Evolutionary conservation across 306 rosid genomes (phyloP).

Genomic region (Amphicarpaea edgeworthii): DNA sequence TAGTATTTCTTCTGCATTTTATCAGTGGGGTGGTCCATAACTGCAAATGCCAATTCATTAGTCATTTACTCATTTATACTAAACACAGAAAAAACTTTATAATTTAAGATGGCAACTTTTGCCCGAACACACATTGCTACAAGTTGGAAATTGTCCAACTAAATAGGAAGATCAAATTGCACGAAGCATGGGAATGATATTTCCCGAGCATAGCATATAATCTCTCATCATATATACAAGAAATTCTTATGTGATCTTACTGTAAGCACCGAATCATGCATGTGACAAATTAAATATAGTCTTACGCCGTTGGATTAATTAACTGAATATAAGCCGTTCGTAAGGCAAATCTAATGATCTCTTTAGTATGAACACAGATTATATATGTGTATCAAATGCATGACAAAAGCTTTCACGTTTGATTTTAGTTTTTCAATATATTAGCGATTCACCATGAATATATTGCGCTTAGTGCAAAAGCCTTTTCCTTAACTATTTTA

Average conservation of each 20-base stretch:
- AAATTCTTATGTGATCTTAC: background rate
- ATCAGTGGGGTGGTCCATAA: constrained; percentile 45
- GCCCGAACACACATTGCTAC: background rate
- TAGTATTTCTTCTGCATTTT: constrained; percentile 29
- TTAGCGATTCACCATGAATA: background rate
- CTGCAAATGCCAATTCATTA: constrained; percentile 5
- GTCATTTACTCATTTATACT: background rate
- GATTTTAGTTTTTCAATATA: background rate
- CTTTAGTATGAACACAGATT: background rate
- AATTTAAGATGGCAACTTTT: constrained; percentile 27
- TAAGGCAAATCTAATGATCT: background rate
- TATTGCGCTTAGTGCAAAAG: background rate
- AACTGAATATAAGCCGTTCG: background rate
- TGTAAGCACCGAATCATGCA: background rate
- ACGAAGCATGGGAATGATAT: constrained; percentile 12
- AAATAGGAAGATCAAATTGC: constrained; percentile 33
- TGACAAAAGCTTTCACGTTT: constrained; percentile 1
- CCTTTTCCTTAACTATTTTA: background rate
- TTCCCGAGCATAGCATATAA: background rate
- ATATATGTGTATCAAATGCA: background rate
- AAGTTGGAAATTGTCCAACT: background rate
- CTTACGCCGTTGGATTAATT: background rate
- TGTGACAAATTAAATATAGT: background rate
- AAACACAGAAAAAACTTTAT: constrained; percentile 8
- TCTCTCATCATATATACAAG: background rate